A percentile compares a stretch with the other conserved stretches of the same genome.
phyloP scores from a whole-genome alignment of 192 early-diverging fungal genomes.

The Mortierella antarctica region DNA sequence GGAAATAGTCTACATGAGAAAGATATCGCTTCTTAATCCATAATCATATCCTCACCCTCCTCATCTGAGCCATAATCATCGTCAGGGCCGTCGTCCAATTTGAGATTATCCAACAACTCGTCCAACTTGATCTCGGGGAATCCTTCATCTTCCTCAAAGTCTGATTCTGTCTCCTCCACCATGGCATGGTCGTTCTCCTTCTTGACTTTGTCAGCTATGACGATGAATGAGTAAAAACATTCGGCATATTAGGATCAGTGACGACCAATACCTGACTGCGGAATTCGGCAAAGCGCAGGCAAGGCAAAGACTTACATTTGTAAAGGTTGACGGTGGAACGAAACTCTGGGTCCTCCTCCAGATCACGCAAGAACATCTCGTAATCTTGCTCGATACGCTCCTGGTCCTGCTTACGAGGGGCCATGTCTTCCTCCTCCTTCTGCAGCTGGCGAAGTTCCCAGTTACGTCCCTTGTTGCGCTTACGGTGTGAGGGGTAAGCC shows the following conservation, averaged over 20 bases:
- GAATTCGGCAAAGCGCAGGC: conserved; percentile 6
- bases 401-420: conserved; percentile 80
- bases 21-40: conserved; percentile 24
- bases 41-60: conserved; percentile 48
- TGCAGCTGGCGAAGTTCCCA: conserved; percentile 92
- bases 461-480: conserved; percentile 84
- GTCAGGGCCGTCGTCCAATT: conserved; percentile 69
- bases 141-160: conserved; percentile 86
- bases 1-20: conserved; percentile 12
- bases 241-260: background rate
- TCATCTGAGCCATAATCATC: conserved; percentile 27
- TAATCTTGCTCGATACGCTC: conserved; percentile 87
- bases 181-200: conserved; percentile 51
- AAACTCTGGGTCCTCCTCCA: conserved; percentile 98
- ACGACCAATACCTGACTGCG: background rate
- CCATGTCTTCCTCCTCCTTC: conserved; percentile 92
- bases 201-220: conserved; percentile 39
- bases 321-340: conserved; percentile 95
- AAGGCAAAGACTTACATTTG: conserved; percentile 63
- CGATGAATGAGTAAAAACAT: background rate
- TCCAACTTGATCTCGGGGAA: conserved; percentile 94
- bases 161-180: conserved; percentile 62
- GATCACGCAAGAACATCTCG: conserved; percentile 96
- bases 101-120: conserved; percentile 94
- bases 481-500: conserved; percentile 87